Percentiles rank a stretch among this genome's conserved stretches.
Conservation (phyloP, 202 grass and related monocot genomes). For the Zizania palustris region DNA sequence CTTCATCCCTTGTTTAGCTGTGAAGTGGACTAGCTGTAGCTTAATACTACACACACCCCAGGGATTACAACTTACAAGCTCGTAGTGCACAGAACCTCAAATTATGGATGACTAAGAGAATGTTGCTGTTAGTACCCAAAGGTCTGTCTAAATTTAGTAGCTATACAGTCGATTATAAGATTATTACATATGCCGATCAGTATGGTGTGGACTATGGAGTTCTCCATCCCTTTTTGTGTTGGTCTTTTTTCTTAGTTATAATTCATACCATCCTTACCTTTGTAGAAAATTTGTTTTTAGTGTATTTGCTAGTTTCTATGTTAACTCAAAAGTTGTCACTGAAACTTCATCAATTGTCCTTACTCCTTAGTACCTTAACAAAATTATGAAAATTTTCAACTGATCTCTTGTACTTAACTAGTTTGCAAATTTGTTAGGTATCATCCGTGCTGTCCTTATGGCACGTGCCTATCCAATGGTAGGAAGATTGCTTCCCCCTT, state of each 20-base stretch:
- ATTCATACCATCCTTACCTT: not conserved
- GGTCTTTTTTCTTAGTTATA: constrained; percentile 10
- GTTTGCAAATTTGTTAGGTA: constrained; percentile 54
- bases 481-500: constrained; percentile 66
- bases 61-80: constrained; percentile 15
- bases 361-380: constrained; percentile 4
- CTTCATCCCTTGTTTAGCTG: not conserved
- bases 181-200: not conserved
- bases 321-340: constrained; percentile 5
- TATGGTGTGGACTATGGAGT: not conserved
- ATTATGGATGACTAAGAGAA: constrained; percentile 15
- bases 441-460: constrained; percentile 86
- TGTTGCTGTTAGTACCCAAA: not conserved
- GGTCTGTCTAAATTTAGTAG: constrained; percentile 7
- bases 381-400: not conserved
- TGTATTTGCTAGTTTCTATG: constrained; percentile 10
- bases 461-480: constrained; percentile 87
- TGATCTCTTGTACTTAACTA: constrained; percentile 9
- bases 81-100: not conserved
- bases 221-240: not conserved
- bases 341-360: not conserved
- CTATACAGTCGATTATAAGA: not conserved
- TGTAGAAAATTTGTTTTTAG: constrained; percentile 17
- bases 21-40: not conserved
- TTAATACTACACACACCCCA: not conserved